Percentiles rank a stretch among this genome's conserved stretches.
These are phyloP conservation scores for Odontarrhena argentea DNA, from an alignment of 345 rosid genomes.

Conservation along the genomic window DNA sequence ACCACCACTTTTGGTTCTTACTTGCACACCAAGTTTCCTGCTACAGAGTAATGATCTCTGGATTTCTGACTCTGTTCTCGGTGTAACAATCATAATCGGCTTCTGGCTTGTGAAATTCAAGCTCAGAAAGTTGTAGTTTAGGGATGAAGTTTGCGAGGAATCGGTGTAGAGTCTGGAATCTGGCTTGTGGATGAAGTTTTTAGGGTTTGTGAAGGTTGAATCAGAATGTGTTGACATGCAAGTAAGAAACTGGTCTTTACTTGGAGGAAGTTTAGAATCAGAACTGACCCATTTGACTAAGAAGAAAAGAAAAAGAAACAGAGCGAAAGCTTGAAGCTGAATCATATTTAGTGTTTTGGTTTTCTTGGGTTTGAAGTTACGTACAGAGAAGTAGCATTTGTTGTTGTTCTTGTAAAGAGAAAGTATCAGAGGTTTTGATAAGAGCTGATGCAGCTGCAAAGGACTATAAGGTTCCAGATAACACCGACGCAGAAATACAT, in stretches of 20 bases:
- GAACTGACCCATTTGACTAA: slow-evolving; percentile 40
- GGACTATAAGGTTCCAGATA: slow-evolving; percentile 23
- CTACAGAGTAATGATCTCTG: slow-evolving; percentile 53
- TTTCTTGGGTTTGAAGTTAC: slow-evolving; percentile 36
- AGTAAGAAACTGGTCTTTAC: slow-evolving; percentile 32
- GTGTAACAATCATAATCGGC: slow-evolving; percentile 50
- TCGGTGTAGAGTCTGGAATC: slow-evolving; percentile 26
- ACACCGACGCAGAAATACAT: slow-evolving; percentile 28
- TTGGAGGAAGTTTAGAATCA: slow-evolving; percentile 24
- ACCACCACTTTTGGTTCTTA: slow-evolving; percentile 69
- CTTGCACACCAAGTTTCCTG: slow-evolving; percentile 43
- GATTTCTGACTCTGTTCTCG: slow-evolving; percentile 50
- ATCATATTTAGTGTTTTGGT: slow-evolving; percentile 30
- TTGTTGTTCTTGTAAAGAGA: slow-evolving; percentile 22
- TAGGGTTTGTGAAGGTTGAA: slow-evolving; percentile 16
- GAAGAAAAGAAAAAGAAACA: slow-evolving; percentile 34
- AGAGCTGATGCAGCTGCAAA: slow-evolving; percentile 23
- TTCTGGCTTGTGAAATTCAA: slow-evolving; percentile 44
- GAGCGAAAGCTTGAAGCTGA: slow-evolving; percentile 31
- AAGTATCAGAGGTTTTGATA: slow-evolving; percentile 20
- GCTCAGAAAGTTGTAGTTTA: slow-evolving; percentile 26
- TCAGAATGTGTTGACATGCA: slow-evolving; percentile 35
- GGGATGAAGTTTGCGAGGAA: slow-evolving; percentile 25
- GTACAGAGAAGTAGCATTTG: slow-evolving; percentile 31
- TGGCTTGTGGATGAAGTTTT: slow-evolving; percentile 32